Conservation (phyloP, 345 rosid genomes). For the Corchorus capsularis region DNA sequence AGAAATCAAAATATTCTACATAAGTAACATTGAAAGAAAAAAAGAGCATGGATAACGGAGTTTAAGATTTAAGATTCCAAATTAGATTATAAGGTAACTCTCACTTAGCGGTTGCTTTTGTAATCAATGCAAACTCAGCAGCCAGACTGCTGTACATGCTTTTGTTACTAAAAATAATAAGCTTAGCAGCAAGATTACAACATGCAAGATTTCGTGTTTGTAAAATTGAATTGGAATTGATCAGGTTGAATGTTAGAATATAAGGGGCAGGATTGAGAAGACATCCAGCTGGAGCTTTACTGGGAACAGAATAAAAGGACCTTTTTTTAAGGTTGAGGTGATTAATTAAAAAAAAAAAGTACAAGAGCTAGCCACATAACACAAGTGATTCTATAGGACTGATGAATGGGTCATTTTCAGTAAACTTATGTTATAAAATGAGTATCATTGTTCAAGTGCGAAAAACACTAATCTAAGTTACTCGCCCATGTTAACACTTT, state of each 20-base stretch:
- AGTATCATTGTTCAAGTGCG: background rate
- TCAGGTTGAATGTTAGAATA: background rate
- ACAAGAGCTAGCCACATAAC: background rate
- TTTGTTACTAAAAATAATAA: background rate
- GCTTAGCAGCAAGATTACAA: background rate
- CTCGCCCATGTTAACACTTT: too few relatives aligned
- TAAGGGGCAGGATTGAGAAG: background rate
- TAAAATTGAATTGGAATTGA: background rate
- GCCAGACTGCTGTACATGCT: background rate
- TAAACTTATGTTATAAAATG: background rate
- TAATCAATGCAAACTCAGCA: background rate
- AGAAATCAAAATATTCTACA: background rate
- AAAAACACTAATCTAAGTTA: background rate
- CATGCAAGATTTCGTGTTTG: background rate
- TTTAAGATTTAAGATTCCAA: background rate
- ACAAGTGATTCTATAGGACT: background rate
- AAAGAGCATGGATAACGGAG: background rate
- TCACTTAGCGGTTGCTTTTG: background rate
- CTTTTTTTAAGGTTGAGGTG: background rate
- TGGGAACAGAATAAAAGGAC: background rate
- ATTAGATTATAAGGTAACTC: background rate
- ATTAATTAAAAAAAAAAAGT: background rate
- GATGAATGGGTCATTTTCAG: background rate
- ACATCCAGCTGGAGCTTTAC: background rate
- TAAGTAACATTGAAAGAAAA: background rate